Conservation (phyloP, 1,284 basidiomycete genomes). For the Rhodofomes roseus region DNA sequence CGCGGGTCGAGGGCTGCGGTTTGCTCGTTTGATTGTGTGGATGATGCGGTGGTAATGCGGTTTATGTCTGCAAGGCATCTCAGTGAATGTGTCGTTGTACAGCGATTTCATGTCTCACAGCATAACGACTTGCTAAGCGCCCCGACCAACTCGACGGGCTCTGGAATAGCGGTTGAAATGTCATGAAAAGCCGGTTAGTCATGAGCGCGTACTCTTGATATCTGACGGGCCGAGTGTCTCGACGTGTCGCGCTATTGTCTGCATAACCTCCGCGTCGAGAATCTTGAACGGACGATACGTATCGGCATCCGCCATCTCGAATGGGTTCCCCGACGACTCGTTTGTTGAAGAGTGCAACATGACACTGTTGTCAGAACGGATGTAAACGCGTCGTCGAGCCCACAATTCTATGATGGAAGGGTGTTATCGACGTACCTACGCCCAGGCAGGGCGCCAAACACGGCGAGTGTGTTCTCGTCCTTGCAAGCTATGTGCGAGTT, state of each 20-base stretch:
- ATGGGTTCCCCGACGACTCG: conserved; percentile 29
- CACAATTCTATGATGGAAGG: too few relatives aligned
- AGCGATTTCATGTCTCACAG: conserved; percentile 48
- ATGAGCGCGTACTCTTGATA: conserved; percentile 42
- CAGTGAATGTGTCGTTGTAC: not conserved
- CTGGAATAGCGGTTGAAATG: conserved; percentile 28
- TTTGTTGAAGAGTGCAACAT: conserved; percentile 73
- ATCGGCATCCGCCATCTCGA: conserved; percentile 62
- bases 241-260: conserved; percentile 59
- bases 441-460: conserved; percentile 85
- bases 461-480: conserved; percentile 89
- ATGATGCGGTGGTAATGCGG: conserved; percentile 50
- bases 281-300: conserved; percentile 80
- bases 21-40: conserved; percentile 35
- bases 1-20: conserved; percentile 66
- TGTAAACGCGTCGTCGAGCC: not conserved
- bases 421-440: conserved; percentile 53
- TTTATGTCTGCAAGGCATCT: conserved; percentile 71
- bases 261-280: conserved; percentile 66
- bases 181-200: conserved; percentile 10
- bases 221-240: conserved; percentile 45
- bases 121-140: conserved; percentile 89
- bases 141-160: conserved; percentile 75
- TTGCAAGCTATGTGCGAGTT: conserved; percentile 90
- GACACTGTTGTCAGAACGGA: conserved; percentile 39